phyloP scores from a whole-genome alignment of 1,139 yeast genomes.

The Pneumocystis oryctolagi region DNA sequence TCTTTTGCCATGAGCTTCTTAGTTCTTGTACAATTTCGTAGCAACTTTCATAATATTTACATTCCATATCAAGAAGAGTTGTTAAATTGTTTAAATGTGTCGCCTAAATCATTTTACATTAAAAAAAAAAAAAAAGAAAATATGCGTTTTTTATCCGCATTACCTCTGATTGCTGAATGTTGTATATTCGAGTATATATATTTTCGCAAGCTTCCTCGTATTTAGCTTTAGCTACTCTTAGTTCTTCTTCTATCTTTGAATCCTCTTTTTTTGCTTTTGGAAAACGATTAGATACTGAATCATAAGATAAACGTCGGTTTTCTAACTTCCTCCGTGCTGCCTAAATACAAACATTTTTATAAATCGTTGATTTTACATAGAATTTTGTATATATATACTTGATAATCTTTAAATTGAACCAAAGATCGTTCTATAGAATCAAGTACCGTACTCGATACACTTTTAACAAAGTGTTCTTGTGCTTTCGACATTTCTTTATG shows the following conservation, averaged over 20 bases:
- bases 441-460: constrained; percentile 10
- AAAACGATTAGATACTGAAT: constrained; percentile 16
- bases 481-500: constrained; percentile 16
- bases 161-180: constrained; percentile 18
- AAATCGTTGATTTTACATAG: not conserved
- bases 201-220: constrained; percentile 19
- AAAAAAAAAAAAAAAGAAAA: not conserved
- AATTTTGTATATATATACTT: not conserved
- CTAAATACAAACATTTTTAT: no score
- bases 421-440: constrained; percentile 7
- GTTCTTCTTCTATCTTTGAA: constrained; percentile 18
- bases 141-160: not conserved
- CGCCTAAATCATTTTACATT: not conserved
- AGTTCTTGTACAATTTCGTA: not conserved
- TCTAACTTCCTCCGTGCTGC: constrained; percentile 17
- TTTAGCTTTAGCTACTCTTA: constrained; percentile 17
- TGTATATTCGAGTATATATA: constrained; percentile 16
- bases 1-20: not conserved
- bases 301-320: constrained; percentile 18
- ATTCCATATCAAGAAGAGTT: not conserved
- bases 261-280: constrained; percentile 18
- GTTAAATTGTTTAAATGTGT: not conserved
- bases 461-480: constrained; percentile 15
- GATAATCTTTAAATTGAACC: constrained; percentile 12
- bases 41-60: not conserved